Percentiles rank a stretch among this genome's conserved stretches.
These are phyloP conservation scores for Croton laevigatus DNA, from an alignment of 441 rosid genomes.

Conservation along the genomic window DNA sequence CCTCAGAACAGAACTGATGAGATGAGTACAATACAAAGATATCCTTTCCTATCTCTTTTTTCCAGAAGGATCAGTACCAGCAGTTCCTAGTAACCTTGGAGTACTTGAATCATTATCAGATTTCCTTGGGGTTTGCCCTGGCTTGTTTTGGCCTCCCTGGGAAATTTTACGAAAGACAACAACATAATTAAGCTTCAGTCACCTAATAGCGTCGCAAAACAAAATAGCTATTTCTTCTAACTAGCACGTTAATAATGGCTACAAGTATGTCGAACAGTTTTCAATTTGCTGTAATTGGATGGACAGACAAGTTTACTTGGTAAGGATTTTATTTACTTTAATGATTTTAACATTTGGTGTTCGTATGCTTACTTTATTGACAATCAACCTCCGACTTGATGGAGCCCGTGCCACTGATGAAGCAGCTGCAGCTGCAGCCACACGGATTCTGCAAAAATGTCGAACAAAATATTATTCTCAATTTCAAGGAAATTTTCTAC, in stretches of 20 bases:
- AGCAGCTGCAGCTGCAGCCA: constrained; percentile 98
- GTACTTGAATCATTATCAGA: constrained; percentile 46
- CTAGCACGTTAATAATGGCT: neutral
- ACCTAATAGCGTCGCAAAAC: no score
- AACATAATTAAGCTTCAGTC: constrained; percentile 17
- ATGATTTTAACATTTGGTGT: neutral
- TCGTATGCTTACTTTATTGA: constrained; percentile 56
- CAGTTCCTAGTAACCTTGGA: constrained; percentile 32
- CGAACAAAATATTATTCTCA: constrained; percentile 1
- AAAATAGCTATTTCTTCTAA: no score
- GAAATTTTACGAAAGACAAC: constrained; percentile 7
- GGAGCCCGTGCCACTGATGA: constrained; percentile 92
- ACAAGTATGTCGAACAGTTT: neutral
- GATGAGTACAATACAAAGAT: neutral
- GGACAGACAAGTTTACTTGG: neutral
- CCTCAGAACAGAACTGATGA: neutral
- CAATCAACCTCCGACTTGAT: constrained; percentile 66
- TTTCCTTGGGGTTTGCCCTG: constrained; percentile 42
- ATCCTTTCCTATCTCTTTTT: constrained; percentile 31
- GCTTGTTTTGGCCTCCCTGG: constrained; percentile 70
- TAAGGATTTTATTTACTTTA: neutral
- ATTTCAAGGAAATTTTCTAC: neutral
- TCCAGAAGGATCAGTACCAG: constrained; percentile 34
- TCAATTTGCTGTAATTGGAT: neutral
- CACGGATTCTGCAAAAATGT: constrained; percentile 72